Conservation (phyloP, 1,284 basidiomycete species). For the Cryptococcus deneoformans region DNA sequence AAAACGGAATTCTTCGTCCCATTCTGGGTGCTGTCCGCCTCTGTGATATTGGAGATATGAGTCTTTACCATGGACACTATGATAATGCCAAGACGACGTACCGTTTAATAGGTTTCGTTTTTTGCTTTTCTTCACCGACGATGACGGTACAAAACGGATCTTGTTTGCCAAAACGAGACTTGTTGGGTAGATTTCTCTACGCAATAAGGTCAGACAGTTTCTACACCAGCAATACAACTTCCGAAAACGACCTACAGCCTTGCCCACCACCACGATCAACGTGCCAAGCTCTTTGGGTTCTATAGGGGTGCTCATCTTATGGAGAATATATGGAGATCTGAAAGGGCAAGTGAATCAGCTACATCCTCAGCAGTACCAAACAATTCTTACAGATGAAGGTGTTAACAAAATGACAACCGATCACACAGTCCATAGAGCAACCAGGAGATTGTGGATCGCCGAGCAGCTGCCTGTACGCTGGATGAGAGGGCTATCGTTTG, state of each 20-base stretch:
- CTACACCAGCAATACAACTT: neutral
- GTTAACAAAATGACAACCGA: no score
- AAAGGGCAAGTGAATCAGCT: no score
- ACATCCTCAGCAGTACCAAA: no score
- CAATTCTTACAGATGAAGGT: no score
- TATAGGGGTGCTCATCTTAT: neutral
- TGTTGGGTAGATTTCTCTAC: constrained; percentile 89
- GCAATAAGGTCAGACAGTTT: neutral
- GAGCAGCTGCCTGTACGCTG: no score
- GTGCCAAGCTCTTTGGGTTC: constrained; percentile 78
- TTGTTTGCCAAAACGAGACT: constrained; percentile 94
- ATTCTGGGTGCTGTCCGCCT: constrained; percentile 96
- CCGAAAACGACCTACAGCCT: constrained; percentile 69
- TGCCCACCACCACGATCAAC: constrained; percentile 89
- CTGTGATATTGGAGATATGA: constrained; percentile 39
- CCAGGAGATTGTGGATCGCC: no score
- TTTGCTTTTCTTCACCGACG: constrained; percentile 73
- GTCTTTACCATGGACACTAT: neutral
- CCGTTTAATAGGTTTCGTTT: constrained; percentile 84
- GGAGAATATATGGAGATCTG: neutral
- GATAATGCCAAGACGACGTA: constrained; percentile 13
- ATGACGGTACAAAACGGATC: constrained; percentile 88
- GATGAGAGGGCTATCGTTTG: no score
- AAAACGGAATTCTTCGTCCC: constrained; percentile 98
- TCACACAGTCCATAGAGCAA: no score